Evolutionary conservation across 1,284 basidiomycete species (phyloP), one percentile per base, ranked within the genome.

Genomic region (Moesziomyces sp.): DNA sequence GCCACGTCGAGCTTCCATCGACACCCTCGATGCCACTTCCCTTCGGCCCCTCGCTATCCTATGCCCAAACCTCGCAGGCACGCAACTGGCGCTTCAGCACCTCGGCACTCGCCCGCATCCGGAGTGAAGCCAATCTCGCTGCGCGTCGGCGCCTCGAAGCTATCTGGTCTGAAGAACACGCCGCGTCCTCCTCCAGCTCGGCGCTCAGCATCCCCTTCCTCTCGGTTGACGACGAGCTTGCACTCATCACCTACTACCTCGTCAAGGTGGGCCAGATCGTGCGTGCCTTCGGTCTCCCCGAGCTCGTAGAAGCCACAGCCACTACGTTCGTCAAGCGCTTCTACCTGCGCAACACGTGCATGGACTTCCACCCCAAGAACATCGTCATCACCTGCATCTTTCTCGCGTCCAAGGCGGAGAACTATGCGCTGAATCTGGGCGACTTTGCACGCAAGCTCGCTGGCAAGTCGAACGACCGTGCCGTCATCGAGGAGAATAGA

Each of bases 301-400:
- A 97, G 78, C 90, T 92, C 77, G 93, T 98, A 3, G 93, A 96
- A 83, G 92, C 94, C 0, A 97, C 95, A 0, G 93, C 94, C 0
- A 89, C 93, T 60, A 90, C 89, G 47, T 98, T 95, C 84, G 87
- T 99, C 74, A 99, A 99, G 84, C 88, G 97, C 5, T 99, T 99
- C 86, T 99, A 99, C 84, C 88, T 99, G 56, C 92, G 93, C 85
- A 99, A 99, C 82, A 97, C 94, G 1, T 93, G 94, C 55, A 97
- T 99, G 94, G 95, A 99, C 83, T 97, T 93, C 90, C 97, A 99
- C 85, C 97, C 96, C 0, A 97, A 97, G 86, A 92, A 93, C 78
- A 93, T 99, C 81, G 98, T 99, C 51, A 60, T 55, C 52, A 98
- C 96, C 2, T 91, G 94, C 34, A 87, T 99, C 40, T 99, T 97